Percentiles rank a stretch among this genome's conserved stretches.
Evolutionary conservation across 1,284 basidiomycete species (phyloP).

Genomic region (Cutaneotrichosporon sp.): DNA sequence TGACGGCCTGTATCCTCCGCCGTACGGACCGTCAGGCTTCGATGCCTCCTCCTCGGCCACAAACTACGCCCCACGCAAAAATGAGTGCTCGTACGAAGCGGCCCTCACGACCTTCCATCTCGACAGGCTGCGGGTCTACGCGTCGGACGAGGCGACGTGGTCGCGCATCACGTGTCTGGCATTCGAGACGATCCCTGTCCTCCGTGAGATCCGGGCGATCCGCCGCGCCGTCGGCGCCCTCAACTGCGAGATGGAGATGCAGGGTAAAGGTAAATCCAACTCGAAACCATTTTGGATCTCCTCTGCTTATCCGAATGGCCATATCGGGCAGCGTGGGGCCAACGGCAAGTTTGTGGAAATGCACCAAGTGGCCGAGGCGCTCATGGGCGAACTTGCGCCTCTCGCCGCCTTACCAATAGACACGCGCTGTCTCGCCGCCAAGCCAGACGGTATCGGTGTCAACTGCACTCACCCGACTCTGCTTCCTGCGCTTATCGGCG

Average conservation of each 20-base stretch:
- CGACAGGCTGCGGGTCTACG: constrained; percentile 62
- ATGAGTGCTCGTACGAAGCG: constrained; percentile 30
- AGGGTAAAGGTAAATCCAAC: not conserved
- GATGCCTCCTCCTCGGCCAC: constrained; percentile 12
- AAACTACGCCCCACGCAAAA: constrained; percentile 10
- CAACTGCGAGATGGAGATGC: constrained; percentile 33
- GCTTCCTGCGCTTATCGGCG: constrained; percentile 52
- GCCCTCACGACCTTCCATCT: constrained; percentile 68
- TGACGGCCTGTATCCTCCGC: constrained; percentile 69
- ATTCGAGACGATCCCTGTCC: constrained; percentile 75
- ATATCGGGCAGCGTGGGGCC: constrained; percentile 10
- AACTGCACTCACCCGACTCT: constrained; percentile 64
- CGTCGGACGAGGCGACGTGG: constrained; percentile 60
- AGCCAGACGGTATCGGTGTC: constrained; percentile 63
- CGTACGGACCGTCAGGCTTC: constrained; percentile 61
- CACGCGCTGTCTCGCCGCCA: constrained; percentile 1
- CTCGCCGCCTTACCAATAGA: not conserved
- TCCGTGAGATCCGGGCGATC: constrained; percentile 66
- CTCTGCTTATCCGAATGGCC: constrained; percentile 63
- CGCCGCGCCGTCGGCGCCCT: constrained; percentile 61
- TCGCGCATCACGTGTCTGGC: constrained; percentile 63
- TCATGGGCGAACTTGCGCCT: constrained; percentile 26
- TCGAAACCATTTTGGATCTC: constrained; percentile 68
- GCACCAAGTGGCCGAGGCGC: constrained; percentile 53
- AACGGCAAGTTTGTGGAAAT: constrained; percentile 55